Evolutionary conservation across 1,284 basidiomycete genomes (phyloP), one percentile per base, ranked within the genome.

Genomic region (Bondarzewia mesenterica): DNA sequence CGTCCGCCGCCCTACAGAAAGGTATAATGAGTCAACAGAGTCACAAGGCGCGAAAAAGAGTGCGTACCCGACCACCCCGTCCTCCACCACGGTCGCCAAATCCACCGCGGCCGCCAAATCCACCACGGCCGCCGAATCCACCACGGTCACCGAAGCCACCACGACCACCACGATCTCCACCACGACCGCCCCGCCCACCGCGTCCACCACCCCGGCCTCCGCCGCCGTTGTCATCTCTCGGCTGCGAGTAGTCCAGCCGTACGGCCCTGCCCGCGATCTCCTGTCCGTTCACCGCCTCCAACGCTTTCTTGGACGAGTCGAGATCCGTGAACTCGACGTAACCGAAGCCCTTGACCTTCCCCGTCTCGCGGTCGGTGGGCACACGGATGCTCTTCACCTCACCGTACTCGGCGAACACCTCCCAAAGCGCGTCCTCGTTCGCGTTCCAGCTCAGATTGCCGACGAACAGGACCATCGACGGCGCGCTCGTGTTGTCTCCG

Each of bases 271-370:
- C 94, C 36, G 85, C 89, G 46, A 99, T 75, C 53, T 94, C 89
- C 53, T 76, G 68, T 44, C 91, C 91, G 45, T 79, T 75, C 43
- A 82, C 72, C 7, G 73, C 77, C 57, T 80, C 81, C 54, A 84
- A 78, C 4, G 95, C 96, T 63, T 85, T 85, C 68, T 85, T 85
- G 12, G 96, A 91, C 54, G 78, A 71, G 41, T 85, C 88, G 45
- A 92, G 64, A 56, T 87, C 82, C 54, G 82, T 81, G 66, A 94
- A 97, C 68, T 97, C 93, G 63, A 98, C 89, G 70, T 99, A 99
- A 42, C 85, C 96, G 68, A 95, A 99, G 60, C 96, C 96, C 71
- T 98, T 99, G 50, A 91, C 85, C 55, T 78, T 78, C 42, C 92
- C 93, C 5, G 88, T 80, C 50, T 99, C 96, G 52, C 89, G 78